phyloP scores from a whole-genome alignment of 371 early-diverging fungal species.

The Mortierella sp. region DNA sequence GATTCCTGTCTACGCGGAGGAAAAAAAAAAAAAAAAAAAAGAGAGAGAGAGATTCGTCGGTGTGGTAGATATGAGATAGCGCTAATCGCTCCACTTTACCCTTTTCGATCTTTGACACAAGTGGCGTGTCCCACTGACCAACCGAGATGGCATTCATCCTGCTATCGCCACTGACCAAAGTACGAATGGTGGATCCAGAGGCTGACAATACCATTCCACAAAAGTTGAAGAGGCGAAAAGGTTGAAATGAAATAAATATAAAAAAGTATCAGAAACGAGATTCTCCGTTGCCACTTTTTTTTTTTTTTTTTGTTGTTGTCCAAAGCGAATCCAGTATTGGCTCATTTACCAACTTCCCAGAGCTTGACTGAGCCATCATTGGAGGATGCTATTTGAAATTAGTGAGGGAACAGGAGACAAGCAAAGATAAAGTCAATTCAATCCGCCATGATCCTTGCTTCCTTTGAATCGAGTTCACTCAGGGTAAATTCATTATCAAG shows the following conservation, averaged over 20 bases:
- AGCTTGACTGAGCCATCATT: constrained; percentile 64
- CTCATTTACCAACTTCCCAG: constrained; percentile 63
- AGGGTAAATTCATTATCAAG: too few species aligned
- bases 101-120: constrained; percentile 36
- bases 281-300: too few species aligned
- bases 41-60: not conserved
- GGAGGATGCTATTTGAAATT: constrained; percentile 57
- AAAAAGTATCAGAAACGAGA: too few species aligned
- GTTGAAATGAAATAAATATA: not conserved
- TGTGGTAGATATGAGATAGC: too few species aligned
- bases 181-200: constrained; percentile 56
- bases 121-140: constrained; percentile 28
- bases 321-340: not conserved
- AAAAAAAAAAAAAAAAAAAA: too few species aligned
- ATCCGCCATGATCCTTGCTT: too few species aligned
- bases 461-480: too few species aligned
- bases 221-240: not conserved
- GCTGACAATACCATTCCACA: constrained; percentile 23
- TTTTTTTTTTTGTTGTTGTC: not conserved
- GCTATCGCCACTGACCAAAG: constrained; percentile 41
- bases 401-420: not conserved
- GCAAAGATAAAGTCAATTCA: too few species aligned
- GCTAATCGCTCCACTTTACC: too few species aligned
- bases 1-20: too few species aligned
- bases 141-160: constrained; percentile 52